Evolutionary conservation across 2,329 filamentous ascomycete genomes (phyloP), one percentile per base, ranked within the genome.

Genomic region (Aspergillus nomiae): DNA sequence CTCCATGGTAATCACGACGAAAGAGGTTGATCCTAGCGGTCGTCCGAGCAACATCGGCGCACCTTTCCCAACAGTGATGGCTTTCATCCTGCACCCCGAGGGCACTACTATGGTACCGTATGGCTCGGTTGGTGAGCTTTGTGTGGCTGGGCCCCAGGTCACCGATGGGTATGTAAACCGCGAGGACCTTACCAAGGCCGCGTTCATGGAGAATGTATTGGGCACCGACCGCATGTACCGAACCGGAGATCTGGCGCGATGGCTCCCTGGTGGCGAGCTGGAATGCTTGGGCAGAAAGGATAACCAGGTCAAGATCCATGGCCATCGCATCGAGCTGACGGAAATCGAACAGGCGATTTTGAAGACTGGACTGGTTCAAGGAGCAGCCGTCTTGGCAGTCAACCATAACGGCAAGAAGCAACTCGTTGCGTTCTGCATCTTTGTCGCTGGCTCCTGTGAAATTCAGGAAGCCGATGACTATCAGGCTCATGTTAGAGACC

Each of bases 261-360:
- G 62, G 55, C 57, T 65, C 5, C 63, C 67, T 8, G 58, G 46
- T 54, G 63, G 67, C 7, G 65, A 65, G 21, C 53, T 69, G 8
- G 65, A 69, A 58, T 67, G 60, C n/a, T 54, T 87, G 10, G 86
- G 86, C 2, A 81, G 88, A 46, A 86, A 85, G 64, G 87, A 89
- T 63, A 82, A 82, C 51, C 87, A 87, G 71, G 83, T 88, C 62
- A 90, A 90, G 74, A 75, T 89, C 32, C 32, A 34, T 11, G 32
- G 32, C 34, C 86, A 84, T 65, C 79, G 87, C 54, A 84, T 88
- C 53, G 89, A 87, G 75, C 79, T 86, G 60, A 79, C 73, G 43
- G 81, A 79, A 70, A 69, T 69, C 19, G 65, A 69, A 32, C 53
- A 56, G 32, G 53, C 30, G 53, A 56, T 57, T 24, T 30, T 57